Evolutionary conservation across 495 filamentous ascomycete species (phyloP).

Genomic region (Aspergillus saccharolyticus): DNA sequence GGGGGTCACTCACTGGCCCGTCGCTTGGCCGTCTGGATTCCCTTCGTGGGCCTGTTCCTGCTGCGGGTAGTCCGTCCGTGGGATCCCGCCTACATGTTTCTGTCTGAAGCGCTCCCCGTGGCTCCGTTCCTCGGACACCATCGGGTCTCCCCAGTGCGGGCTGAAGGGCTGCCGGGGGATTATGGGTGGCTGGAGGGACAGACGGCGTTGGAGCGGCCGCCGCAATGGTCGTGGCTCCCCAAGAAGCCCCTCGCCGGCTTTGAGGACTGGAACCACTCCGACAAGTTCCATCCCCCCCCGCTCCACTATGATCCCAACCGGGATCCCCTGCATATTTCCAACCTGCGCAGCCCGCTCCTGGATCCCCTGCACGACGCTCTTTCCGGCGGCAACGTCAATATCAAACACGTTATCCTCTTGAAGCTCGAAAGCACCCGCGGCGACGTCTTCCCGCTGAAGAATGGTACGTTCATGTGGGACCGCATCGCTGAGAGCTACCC

Average conservation of each 20-base stretch:
- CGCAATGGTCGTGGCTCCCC: slow-evolving; percentile 29
- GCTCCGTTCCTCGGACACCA: slow-evolving; percentile 23
- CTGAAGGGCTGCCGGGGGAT: slow-evolving; percentile 17
- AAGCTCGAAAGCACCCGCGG: slow-evolving; percentile 46
- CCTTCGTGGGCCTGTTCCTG: slow-evolving; percentile 17
- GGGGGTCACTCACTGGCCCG: slow-evolving; percentile 12
- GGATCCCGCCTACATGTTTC: slow-evolving; percentile 29
- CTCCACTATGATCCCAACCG: slow-evolving; percentile 34
- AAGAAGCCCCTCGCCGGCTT: slow-evolving; percentile 24
- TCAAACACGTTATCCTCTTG: slow-evolving; percentile 45
- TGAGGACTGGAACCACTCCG: slow-evolving; percentile 28
- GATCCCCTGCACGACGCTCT: slow-evolving; percentile 29
- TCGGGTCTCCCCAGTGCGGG: slow-evolving; percentile 23
- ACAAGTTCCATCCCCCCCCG: slow-evolving; percentile 2
- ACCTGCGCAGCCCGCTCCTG: slow-evolving; percentile 37
- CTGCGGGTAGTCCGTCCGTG: slow-evolving; percentile 28
- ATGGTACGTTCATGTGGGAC: slow-evolving; percentile 37
- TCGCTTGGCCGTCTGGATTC: slow-evolving; percentile 15
- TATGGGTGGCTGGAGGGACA: slow-evolving; percentile 22
- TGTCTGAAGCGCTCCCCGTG: slow-evolving; percentile 29
- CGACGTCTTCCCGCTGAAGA: slow-evolving; percentile 46
- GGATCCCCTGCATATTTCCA: slow-evolving; percentile 45
- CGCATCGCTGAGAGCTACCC: slow-evolving; percentile 33
- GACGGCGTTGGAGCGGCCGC: slow-evolving; percentile 22
- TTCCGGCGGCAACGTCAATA: slow-evolving; percentile 31